These are phyloP conservation scores for Pichia exigua DNA, from an alignment of 805 yeast species.

Conservation along the genomic window DNA sequence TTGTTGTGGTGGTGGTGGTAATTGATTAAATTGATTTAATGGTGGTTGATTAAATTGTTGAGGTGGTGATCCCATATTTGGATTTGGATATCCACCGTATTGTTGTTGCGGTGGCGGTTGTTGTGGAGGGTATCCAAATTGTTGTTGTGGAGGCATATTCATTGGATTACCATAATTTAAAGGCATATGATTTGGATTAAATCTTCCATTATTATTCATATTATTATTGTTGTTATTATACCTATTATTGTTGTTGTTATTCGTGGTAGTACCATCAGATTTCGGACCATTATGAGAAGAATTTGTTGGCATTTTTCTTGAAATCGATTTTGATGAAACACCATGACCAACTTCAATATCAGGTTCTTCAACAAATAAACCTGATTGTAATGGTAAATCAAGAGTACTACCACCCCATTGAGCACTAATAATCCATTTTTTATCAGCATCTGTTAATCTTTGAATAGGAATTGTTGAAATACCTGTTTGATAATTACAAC, in stretches of 20 bases:
- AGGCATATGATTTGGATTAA: slow-evolving; percentile 19
- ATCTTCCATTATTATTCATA: slow-evolving; percentile 1
- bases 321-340: slow-evolving; percentile 83
- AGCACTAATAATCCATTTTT: slow-evolving; percentile 79
- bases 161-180: slow-evolving; percentile 8
- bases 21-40: background rate
- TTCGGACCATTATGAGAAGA: slow-evolving; percentile 79
- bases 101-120: slow-evolving; percentile 4
- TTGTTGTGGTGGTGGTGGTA: slow-evolving; percentile 1
- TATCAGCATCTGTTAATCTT: slow-evolving; percentile 90
- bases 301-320: slow-evolving; percentile 88
- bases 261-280: slow-evolving; percentile 36
- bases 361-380: slow-evolving; percentile 89
- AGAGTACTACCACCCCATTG: slow-evolving; percentile 94
- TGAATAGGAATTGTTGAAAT: slow-evolving; percentile 78
- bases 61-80: slow-evolving; percentile 1
- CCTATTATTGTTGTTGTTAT: slow-evolving; percentile 1
- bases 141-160: slow-evolving; percentile 10
- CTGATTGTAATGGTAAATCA: slow-evolving; percentile 70
- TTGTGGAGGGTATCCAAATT: slow-evolving; percentile 12
- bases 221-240: background rate
- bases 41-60: background rate
- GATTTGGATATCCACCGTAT: slow-evolving; percentile 4
- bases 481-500: slow-evolving; percentile 92
- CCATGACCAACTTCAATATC: slow-evolving; percentile 96